These are phyloP conservation scores for Hymenoscyphus occultus DNA, from an alignment of 2,329 filamentous ascomycete genomes.

Conservation along the genomic window DNA sequence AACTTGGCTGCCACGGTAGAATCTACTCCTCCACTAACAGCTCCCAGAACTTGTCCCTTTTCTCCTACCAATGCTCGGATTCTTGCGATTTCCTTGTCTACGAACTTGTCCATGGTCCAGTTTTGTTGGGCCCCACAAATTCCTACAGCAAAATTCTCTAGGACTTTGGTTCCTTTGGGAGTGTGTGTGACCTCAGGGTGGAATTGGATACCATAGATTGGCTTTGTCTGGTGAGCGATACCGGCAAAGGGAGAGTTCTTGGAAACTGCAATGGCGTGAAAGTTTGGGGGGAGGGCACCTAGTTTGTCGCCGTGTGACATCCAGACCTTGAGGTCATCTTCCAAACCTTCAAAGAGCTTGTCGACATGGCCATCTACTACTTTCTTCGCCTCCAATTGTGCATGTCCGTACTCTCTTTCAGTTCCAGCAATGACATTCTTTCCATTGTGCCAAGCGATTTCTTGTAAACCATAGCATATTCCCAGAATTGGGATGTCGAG, in stretches of 20 bases:
- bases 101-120: slow-evolving; percentile 86
- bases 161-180: slow-evolving; percentile 62
- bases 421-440: slow-evolving; percentile 65
- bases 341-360: slow-evolving; percentile 73
- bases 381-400: slow-evolving; percentile 55
- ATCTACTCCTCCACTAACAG: slow-evolving; percentile 82
- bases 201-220: slow-evolving; percentile 70
- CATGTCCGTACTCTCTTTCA: slow-evolving; percentile 45
- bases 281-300: slow-evolving; percentile 66
- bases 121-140: slow-evolving; percentile 75
- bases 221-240: slow-evolving; percentile 68
- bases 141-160: slow-evolving; percentile 78
- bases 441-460: slow-evolving; percentile 69
- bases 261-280: slow-evolving; percentile 71
- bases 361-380: slow-evolving; percentile 61
- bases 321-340: slow-evolving; percentile 67
- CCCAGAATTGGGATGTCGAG: slow-evolving; percentile 60
- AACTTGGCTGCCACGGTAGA: slow-evolving; percentile 82
- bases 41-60: slow-evolving; percentile 75
- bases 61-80: slow-evolving; percentile 81
- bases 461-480: slow-evolving; percentile 53
- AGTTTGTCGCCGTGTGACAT: slow-evolving; percentile 94
- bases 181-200: slow-evolving; percentile 80
- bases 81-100: slow-evolving; percentile 73
- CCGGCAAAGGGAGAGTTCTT: slow-evolving; percentile 75